Conservation (phyloP, 2,329 filamentous ascomycete species). For the Aquanectria penicillioides region DNA sequence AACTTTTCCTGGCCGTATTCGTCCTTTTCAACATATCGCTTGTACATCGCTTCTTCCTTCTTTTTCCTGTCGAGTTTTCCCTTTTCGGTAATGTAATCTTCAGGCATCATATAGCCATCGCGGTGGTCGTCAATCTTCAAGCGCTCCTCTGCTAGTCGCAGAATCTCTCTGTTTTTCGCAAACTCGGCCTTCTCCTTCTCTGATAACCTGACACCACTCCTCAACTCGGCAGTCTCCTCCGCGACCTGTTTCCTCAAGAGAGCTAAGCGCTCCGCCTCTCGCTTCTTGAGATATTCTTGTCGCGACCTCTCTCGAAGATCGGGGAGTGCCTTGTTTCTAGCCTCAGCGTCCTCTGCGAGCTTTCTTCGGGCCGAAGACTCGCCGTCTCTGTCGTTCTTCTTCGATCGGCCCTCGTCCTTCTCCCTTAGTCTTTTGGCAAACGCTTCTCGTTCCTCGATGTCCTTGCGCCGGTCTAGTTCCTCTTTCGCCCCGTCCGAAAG, state of each 20-base stretch:
- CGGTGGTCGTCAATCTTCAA: constrained; percentile 89
- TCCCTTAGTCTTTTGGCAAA: constrained; percentile 80
- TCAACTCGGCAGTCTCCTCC: constrained; percentile 85
- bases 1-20: constrained; percentile 89
- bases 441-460: constrained; percentile 80
- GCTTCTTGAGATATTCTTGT: constrained; percentile 93
- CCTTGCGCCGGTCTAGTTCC: constrained; percentile 69
- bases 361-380: constrained; percentile 66
- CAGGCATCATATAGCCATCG: constrained; percentile 92
- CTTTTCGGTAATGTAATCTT: constrained; percentile 94
- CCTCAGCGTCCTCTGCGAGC: constrained; percentile 64
- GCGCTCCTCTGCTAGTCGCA: constrained; percentile 85
- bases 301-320: constrained; percentile 86
- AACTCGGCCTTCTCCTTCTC: constrained; percentile 88
- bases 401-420: constrained; percentile 76
- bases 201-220: constrained; percentile 78
- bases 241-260: constrained; percentile 90
- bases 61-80: constrained; percentile 87
- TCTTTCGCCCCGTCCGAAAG: constrained; percentile 69
- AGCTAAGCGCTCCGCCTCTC: constrained; percentile 85
- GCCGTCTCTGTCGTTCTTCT: constrained; percentile 71
- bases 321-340: constrained; percentile 76
- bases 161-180: constrained; percentile 83
- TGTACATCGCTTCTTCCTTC: constrained; percentile 91
- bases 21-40: constrained; percentile 87